Percentiles rank a stretch among this genome's conserved stretches.
These are phyloP conservation scores for Puccinia polysora DNA, from an alignment of 1,284 basidiomycete species.

Conservation along the genomic window DNA sequence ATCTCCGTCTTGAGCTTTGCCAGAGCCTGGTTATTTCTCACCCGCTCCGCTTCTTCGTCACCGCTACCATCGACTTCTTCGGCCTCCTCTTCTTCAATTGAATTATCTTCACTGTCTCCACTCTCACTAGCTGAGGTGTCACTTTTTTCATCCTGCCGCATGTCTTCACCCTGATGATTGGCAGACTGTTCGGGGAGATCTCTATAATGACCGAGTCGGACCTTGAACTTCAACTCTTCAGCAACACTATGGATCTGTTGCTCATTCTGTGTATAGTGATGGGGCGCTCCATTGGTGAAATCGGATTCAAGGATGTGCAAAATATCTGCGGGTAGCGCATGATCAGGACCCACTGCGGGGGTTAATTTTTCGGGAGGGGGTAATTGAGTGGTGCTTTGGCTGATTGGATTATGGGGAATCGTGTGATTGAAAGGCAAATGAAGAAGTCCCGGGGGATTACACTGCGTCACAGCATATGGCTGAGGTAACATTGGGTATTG, in stretches of 20 bases:
- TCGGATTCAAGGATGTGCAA: constrained; percentile 37
- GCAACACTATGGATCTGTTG: constrained; percentile 18
- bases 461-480: no score
- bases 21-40: constrained; percentile 23
- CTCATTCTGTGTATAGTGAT: constrained; percentile 5
- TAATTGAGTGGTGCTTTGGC: neutral
- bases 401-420: no score
- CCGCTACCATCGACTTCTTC: constrained; percentile 38
- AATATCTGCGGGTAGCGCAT: constrained; percentile 25
- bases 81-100: constrained; percentile 3
- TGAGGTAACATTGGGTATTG: no score
- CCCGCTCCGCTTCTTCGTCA: constrained; percentile 32
- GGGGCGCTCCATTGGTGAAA: constrained; percentile 8
- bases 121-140: neutral
- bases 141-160: neutral
- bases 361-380: neutral
- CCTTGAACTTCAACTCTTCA: constrained; percentile 32
- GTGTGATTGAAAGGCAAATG: no score
- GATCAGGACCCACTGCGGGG: neutral
- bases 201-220: constrained; percentile 33
- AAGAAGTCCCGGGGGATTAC: no score
- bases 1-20: constrained; percentile 32
- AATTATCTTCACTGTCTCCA: constrained; percentile 12
- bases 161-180: constrained; percentile 22
- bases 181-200: constrained; percentile 24